Evolutionary conservation across 495 filamentous ascomycete genomes (phyloP).

Genomic region (Neurospora sp.): DNA sequence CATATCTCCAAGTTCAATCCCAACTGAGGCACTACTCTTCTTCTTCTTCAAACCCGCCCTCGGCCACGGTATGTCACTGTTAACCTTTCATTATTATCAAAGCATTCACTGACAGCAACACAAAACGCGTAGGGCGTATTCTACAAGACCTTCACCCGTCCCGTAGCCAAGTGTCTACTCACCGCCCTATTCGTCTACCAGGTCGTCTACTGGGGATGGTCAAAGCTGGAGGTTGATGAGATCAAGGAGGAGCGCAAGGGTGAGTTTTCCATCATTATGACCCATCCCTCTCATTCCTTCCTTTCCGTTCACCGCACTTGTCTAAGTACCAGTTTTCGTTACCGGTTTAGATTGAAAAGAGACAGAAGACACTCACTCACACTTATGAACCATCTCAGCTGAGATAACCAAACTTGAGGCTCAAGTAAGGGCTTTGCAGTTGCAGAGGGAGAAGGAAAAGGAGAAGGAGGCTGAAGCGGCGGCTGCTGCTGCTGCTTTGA

Average conservation of each 20-base stretch:
- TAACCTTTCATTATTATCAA: not conserved
- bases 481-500: not conserved
- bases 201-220: slow-evolving; percentile 71
- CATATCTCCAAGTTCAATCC: not conserved
- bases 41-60: not conserved
- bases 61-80: slow-evolving; percentile 5
- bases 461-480: not conserved
- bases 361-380: not conserved
- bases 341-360: not conserved
- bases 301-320: not conserved
- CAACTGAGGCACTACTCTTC: slow-evolving; percentile 8
- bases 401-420: slow-evolving; percentile 15
- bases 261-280: slow-evolving; percentile 7
- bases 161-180: slow-evolving; percentile 76
- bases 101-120: not conserved
- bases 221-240: slow-evolving; percentile 75
- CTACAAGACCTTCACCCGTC: slow-evolving; percentile 69
- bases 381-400: slow-evolving; percentile 1
- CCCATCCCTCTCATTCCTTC: not conserved
- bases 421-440: slow-evolving; percentile 10
- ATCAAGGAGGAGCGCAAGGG: slow-evolving; percentile 50
- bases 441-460: not conserved
- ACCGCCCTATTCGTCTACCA: slow-evolving; percentile 86
- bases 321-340: not conserved
- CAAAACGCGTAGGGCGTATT: slow-evolving; percentile 49